phyloP scores from a whole-genome alignment of 352 stramenopile genomes.

The Pythium diclinum region DNA sequence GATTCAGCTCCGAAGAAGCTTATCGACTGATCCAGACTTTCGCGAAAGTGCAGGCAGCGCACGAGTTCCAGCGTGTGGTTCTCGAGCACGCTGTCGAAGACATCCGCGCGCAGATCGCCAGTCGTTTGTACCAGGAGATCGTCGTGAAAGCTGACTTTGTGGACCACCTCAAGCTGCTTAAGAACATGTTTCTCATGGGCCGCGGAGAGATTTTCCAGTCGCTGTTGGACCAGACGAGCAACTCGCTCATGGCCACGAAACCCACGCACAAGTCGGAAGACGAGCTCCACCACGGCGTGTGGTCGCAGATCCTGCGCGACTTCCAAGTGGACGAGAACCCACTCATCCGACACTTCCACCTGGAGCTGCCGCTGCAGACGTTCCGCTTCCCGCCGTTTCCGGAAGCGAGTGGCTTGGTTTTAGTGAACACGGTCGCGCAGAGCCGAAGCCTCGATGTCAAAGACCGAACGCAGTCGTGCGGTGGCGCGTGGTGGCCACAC shows the following conservation, averaged over 20 bases:
- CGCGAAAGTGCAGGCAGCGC: conserved; percentile 28
- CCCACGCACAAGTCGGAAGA: conserved; percentile 54
- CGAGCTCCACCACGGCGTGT: conserved; percentile 63
- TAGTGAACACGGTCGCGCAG: conserved; percentile 1
- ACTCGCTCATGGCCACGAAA: conserved; percentile 46
- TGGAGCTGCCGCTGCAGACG: conserved; percentile 45
- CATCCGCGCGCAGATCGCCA: conserved; percentile 50
- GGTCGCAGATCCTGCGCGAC: conserved; percentile 50
- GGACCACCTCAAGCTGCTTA: conserved; percentile 48
- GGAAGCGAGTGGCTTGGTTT: conserved; percentile 2
- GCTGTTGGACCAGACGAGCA: conserved; percentile 58
- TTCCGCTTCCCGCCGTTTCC: conserved; percentile 48
- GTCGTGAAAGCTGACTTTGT: conserved; percentile 69
- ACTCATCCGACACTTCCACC: conserved; percentile 34
- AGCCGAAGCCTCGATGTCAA: conserved; percentile 10
- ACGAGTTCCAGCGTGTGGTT: conserved; percentile 46
- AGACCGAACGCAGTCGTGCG: conserved; percentile 2
- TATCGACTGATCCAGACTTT: conserved; percentile 46
- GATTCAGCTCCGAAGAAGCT: conserved; percentile 47
- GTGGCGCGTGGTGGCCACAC: conserved; percentile 19
- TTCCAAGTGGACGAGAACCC: conserved; percentile 44
- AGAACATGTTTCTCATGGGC: conserved; percentile 64
- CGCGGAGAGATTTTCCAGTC: conserved; percentile 73
- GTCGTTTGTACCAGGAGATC: conserved; percentile 56
- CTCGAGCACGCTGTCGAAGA: conserved; percentile 60